Evolutionary conservation across 176 grass and related monocot genomes (phyloP).

Genomic region (Bonia amplexicaulis): DNA sequence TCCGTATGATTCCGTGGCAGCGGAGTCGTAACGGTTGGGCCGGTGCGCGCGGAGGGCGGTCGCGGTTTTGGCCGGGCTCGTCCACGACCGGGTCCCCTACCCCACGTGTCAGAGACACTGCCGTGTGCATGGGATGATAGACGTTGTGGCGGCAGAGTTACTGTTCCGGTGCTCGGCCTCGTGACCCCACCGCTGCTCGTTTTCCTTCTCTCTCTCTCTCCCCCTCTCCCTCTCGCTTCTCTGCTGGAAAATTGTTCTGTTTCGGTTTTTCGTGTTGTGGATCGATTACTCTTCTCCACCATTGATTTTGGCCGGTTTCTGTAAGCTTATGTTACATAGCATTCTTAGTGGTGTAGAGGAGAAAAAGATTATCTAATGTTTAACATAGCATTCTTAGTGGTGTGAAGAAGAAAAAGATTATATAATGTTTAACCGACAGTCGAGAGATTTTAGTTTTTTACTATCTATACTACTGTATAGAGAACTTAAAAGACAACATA

Average conservation of each 20-base stretch:
- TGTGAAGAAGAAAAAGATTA: too few species aligned
- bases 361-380: too few species aligned
- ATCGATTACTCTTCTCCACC: too few species aligned
- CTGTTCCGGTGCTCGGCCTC: not conserved
- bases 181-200: slow-evolving; percentile 47
- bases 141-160: not conserved
- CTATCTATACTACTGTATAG: too few species aligned
- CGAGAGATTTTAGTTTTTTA: too few species aligned
- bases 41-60: not conserved
- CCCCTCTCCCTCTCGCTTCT: not conserved
- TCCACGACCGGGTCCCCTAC: not conserved
- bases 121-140: not conserved
- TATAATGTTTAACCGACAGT: too few species aligned
- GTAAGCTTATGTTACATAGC: too few species aligned
- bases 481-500: too few species aligned
- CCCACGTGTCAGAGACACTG: not conserved
- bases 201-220: not conserved
- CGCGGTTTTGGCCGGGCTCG: not conserved
- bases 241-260: not conserved
- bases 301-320: too few species aligned
- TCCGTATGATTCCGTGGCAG: not conserved
- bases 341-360: too few species aligned
- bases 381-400: too few species aligned
- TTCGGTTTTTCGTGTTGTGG: not conserved
- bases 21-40: not conserved